Conservation (phyloP, 2,329 filamentous ascomycete genomes). For the Allantophomopsis lycopodina region DNA sequence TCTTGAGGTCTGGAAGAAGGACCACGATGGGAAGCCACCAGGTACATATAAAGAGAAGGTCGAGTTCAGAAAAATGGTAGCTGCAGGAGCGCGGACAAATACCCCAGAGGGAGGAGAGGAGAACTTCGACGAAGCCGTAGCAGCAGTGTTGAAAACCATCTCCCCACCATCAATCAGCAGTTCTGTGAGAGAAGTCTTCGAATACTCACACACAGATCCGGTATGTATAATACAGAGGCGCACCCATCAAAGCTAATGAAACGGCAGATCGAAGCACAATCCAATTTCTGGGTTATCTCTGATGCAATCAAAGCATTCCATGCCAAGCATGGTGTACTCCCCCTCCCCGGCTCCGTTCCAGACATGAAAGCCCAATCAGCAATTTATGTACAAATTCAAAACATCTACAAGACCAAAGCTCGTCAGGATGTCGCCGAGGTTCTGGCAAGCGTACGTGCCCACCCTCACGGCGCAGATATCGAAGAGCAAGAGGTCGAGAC, state of each 20-base stretch:
- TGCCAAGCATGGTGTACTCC: slow-evolving; percentile 56
- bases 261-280: slow-evolving; percentile 29
- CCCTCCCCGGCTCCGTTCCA: slow-evolving; percentile 74
- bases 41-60: slow-evolving; percentile 73
- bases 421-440: slow-evolving; percentile 67
- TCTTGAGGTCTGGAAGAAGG: slow-evolving; percentile 64
- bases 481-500: slow-evolving; percentile 66
- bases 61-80: slow-evolving; percentile 62
- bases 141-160: slow-evolving; percentile 79
- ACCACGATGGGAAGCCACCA: slow-evolving; percentile 56
- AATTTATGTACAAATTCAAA: slow-evolving; percentile 83
- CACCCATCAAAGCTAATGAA: slow-evolving; percentile 8
- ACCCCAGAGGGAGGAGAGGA: slow-evolving; percentile 84
- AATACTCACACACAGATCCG: slow-evolving; percentile 33
- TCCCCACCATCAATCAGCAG: slow-evolving; percentile 53
- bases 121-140: slow-evolving; percentile 88
- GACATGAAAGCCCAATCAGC: slow-evolving; percentile 95
- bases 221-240: slow-evolving; percentile 38
- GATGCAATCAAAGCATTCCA: slow-evolving; percentile 70
- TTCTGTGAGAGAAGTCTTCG: slow-evolving; percentile 65
- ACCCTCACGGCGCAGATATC: slow-evolving; percentile 35
- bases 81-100: slow-evolving; percentile 50
- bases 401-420: slow-evolving; percentile 84
- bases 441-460: slow-evolving; percentile 42
- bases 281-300: slow-evolving; percentile 81